Conservation (phyloP, 345 rosid species). For the Eucalyptus leucophloia region DNA sequence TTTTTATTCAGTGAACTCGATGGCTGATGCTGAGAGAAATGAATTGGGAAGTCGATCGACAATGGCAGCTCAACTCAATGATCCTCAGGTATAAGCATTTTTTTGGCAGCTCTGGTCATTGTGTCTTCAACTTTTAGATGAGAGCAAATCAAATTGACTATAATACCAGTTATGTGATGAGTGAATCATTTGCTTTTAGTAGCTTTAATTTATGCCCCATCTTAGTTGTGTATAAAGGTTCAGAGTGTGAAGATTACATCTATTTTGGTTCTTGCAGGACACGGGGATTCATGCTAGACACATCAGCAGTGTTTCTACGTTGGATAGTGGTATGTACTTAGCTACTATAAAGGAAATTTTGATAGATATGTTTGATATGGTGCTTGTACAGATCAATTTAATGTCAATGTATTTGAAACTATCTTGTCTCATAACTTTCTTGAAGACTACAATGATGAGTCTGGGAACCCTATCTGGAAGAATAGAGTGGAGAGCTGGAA, state of each 20-base stretch:
- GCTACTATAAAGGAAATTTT: neutral
- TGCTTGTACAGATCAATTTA: neutral
- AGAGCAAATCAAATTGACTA: neutral
- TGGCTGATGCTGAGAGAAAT: constrained; percentile 44
- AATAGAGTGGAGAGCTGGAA: constrained; percentile 97
- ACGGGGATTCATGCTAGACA: constrained; percentile 88
- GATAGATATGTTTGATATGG: neutral
- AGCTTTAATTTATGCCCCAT: neutral
- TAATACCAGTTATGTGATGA: neutral
- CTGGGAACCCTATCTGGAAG: constrained; percentile 94
- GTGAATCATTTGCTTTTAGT: neutral
- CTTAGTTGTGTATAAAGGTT: neutral
- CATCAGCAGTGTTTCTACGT: constrained; percentile 73
- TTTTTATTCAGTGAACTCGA: constrained; percentile 31
- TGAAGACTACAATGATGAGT: constrained; percentile 75
- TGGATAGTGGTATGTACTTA: constrained; percentile 69
- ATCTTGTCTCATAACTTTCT: neutral
- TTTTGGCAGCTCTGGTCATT: neutral
- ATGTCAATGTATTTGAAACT: neutral
- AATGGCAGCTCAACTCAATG: constrained; percentile 28
- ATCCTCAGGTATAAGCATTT: constrained; percentile 36
- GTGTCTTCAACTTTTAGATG: neutral
- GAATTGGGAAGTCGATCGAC: constrained; percentile 20
- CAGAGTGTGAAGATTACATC: neutral
- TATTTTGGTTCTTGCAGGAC: constrained; percentile 33